A percentile compares a stretch with the other conserved stretches of the same genome.
Conservation (phyloP, 2,329 filamentous ascomycete genomes). For the Talaromyces atroroseus region DNA sequence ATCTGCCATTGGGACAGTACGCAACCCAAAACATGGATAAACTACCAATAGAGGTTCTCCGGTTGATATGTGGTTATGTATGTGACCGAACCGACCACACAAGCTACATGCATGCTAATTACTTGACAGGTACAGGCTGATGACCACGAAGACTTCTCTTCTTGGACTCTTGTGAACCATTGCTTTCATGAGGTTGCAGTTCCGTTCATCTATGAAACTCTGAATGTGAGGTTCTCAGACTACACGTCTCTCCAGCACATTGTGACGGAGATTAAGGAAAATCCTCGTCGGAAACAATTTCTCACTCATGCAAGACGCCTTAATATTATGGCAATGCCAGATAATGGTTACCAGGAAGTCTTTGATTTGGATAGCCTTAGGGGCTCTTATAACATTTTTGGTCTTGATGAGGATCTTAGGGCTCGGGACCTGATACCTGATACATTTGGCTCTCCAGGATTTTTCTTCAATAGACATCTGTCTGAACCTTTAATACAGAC, state of each 20-base stretch:
- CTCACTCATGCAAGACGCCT: neutral
- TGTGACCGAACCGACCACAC: neutral
- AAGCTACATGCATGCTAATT: neutral
- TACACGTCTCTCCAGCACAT: neutral
- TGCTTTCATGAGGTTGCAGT: neutral
- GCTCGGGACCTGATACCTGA: constrained; percentile 1
- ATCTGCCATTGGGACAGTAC: no score
- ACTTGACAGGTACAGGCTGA: neutral
- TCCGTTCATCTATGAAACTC: constrained; percentile 1
- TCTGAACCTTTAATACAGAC: no score
- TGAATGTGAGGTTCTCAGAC: constrained; percentile 6
- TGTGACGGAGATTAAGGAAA: constrained; percentile 3
- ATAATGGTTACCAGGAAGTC: neutral
- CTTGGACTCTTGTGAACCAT: neutral
- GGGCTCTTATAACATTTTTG: no score
- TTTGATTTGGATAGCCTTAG: no score
- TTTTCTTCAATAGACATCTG: neutral
- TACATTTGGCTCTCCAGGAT: neutral
- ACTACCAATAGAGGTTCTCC: constrained; percentile 18
- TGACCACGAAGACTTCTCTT: neutral
- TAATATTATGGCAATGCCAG: neutral
- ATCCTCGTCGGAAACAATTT: neutral
- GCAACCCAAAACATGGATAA: constrained; percentile 23
- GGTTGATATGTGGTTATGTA: constrained; percentile 6
- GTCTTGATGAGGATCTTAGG: neutral